Base-by-base conservation (phyloP, 1,139 yeast species). In the Kodamaea sp. region DNA sequence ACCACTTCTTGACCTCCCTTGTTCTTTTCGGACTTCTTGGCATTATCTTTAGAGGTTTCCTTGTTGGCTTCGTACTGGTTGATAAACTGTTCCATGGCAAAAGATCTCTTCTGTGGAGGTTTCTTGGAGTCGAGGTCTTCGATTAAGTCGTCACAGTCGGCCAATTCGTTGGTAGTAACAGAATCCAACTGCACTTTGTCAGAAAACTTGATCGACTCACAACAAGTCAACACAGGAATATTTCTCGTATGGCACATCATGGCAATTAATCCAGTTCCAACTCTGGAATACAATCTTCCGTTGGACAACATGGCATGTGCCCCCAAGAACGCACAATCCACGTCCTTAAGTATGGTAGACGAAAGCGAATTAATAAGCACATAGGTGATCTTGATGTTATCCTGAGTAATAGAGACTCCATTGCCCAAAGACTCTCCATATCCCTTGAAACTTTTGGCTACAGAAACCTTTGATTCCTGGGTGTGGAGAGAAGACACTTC, bases 261-360 rank as follows among this genome's bases (percentile, higher is more conserved):
- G 7, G 97, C 95, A 31, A 94, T 78, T 62, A 90, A 70, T 2
- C 97, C 97, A 11, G 97, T 84, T 12, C 99, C 99, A 12, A 89
- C 97, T 43, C 99, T 76, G 2, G 97, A 85, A 56, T 87, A 89
- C 39, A 94, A 72, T 57, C 90, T 79, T 1, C 98, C 98, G 55
- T 94, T 94, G 10, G 97, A 88, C 39, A 92, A 72, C 87, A 94
- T 90, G 23, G 97, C 95, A 57, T 92, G 97, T 0, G 98, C 98
- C 8, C 98, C 98, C 26, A 94, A 68, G 58, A 94, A 84, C 5
- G 92, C 96, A 46, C 86, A 84, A 49, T 92, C 94, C 18, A 92
- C 94, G 35, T 68, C 73, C 46, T 85, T 88, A 45, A 82, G 78
- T 45, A 90, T 73, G 8, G 89, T 83, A 9, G 94, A 79, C 4